Base-by-base conservation (phyloP, 495 filamentous ascomycete genomes). In the Talaromyces proteolyticus region DNA sequence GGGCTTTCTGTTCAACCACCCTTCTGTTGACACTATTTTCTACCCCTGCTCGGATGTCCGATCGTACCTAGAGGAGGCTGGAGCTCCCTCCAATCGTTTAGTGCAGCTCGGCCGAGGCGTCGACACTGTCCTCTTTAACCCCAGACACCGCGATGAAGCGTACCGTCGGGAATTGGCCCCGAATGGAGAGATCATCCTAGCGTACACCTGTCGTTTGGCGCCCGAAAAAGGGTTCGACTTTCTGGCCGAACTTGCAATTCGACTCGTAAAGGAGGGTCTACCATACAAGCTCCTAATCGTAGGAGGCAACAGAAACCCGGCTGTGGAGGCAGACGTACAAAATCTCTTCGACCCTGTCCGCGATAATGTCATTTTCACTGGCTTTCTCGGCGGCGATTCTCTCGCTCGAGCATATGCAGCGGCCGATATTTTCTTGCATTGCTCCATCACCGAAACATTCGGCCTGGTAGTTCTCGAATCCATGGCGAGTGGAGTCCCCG, bases 211-310 rank as follows among this genome's bases (percentile, higher is more conserved):
- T 20, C 73, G 82, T 21, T 59, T 86, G 25, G 81, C 79, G 1
- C 79, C 79, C 0, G 82, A 84, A 59, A 86, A 86, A 57, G 82
- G 82, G 0, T 84, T 82, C 56, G 73, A 77, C 43, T 84, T 84
- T 56, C 68, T 84, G 18, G 75, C 80, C 6, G 53, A 76, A 38
- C 77, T 63, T 8, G 75, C 72, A 0, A 58, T 55, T 16, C 58
- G 65, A 44, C 61, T 86, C 24, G 74, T 72, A n/a, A 63, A 66
- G n/a, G 64, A 63, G n/a, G 71, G 73, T 4, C 58, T 83, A 16
- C 54, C 62, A 0, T 86, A 80, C 66, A 80, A 81, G 53, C 65
- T 86, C 11, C 60, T 81, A 34, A 72, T 84, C 42, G 81, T 84
- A 0, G 82, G 82, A 25, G 77, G 79, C 3, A 84, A 85, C 58